Conservation (phyloP, 805 yeast species). For the Pichia scutulata region DNA sequence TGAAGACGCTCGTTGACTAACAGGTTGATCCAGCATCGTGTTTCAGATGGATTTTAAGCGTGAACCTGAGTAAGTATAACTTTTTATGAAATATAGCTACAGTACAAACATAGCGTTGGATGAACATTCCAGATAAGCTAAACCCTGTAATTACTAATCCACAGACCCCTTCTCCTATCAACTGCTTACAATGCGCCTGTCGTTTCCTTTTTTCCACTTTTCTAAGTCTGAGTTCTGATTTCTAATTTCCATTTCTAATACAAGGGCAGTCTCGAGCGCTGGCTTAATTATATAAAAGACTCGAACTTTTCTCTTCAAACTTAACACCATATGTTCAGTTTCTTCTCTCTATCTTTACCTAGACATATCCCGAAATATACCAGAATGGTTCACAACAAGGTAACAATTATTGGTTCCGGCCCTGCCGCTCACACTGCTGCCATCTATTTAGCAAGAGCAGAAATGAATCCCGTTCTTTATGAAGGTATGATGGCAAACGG, state of each 20-base stretch:
- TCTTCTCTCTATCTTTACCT: neutral
- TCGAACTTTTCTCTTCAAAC: neutral
- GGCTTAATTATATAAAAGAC: neutral
- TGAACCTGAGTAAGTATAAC: too few relatives aligned
- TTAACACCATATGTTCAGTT: neutral
- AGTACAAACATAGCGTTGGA: too few relatives aligned
- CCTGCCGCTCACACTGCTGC: conserved; percentile 99
- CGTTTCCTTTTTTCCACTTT: neutral
- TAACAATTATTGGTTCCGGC: conserved; percentile 90
- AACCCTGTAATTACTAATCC: too few relatives aligned
- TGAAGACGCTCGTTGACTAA: too few relatives aligned
- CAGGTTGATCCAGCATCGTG: too few relatives aligned
- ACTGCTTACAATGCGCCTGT: neutral
- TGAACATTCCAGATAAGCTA: too few relatives aligned
- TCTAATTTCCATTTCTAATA: neutral
- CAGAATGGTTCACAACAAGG: conserved; percentile 74
- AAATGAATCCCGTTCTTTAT: conserved; percentile 84
- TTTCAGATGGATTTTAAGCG: too few relatives aligned
- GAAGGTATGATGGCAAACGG: conserved; percentile 98
- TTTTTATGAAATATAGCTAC: too few relatives aligned
- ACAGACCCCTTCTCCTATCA: neutral
- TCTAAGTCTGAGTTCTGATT: too few relatives aligned
- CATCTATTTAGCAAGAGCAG: conserved; percentile 93
- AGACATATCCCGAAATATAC: neutral
- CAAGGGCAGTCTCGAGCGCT: neutral